A percentile compares a stretch with the other conserved stretches of the same genome.
phyloP scores from a whole-genome alignment of 2,329 filamentous ascomycete genomes.

The Fusarium robinianum region DNA sequence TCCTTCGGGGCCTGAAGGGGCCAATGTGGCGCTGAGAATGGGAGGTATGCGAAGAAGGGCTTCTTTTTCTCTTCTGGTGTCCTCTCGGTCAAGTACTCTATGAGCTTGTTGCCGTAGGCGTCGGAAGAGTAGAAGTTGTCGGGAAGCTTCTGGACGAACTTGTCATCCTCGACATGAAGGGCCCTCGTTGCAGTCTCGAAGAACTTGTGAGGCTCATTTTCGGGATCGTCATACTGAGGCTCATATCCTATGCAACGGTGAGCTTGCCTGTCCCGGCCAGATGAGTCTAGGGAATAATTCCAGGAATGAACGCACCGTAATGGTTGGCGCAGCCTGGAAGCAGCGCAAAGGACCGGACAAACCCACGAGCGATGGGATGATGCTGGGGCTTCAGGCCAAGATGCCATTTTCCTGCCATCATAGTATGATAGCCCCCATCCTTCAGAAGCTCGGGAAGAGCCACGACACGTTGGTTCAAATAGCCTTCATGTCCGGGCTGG shows the following conservation, averaged over 20 bases:
- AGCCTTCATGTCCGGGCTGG: slow-evolving; percentile 66
- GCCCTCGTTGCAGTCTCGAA: slow-evolving; percentile 38
- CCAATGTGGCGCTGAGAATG: slow-evolving; percentile 68
- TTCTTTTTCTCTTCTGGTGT: slow-evolving; percentile 40
- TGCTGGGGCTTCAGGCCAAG: slow-evolving; percentile 1
- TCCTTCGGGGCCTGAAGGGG: slow-evolving; percentile 62
- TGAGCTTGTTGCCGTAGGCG: slow-evolving; percentile 56
- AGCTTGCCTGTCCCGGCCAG: too few species aligned
- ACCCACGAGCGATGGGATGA: not conserved
- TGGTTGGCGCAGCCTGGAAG: slow-evolving; percentile 54
- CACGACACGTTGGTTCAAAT: slow-evolving; percentile 55
- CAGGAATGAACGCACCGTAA: slow-evolving; percentile 56
- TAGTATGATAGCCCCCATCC: slow-evolving; percentile 7
- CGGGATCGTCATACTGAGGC: slow-evolving; percentile 45
- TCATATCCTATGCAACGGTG: slow-evolving; percentile 55
- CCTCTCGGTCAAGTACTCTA: slow-evolving; percentile 57
- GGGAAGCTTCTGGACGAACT: slow-evolving; percentile 49
- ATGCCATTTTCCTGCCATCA: slow-evolving; percentile 16
- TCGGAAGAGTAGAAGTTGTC: slow-evolving; percentile 60
- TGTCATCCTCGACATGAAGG: slow-evolving; percentile 45
- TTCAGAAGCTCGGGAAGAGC: slow-evolving; percentile 6
- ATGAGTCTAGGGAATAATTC: too few species aligned
- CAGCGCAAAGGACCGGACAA: slow-evolving; percentile 40
- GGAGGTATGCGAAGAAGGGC: slow-evolving; percentile 64
- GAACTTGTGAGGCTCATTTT: slow-evolving; percentile 46